These are phyloP conservation scores for Rhododendron mucronatum DNA, from an alignment of 148 eudicot genomes.

Conservation along the genomic window DNA sequence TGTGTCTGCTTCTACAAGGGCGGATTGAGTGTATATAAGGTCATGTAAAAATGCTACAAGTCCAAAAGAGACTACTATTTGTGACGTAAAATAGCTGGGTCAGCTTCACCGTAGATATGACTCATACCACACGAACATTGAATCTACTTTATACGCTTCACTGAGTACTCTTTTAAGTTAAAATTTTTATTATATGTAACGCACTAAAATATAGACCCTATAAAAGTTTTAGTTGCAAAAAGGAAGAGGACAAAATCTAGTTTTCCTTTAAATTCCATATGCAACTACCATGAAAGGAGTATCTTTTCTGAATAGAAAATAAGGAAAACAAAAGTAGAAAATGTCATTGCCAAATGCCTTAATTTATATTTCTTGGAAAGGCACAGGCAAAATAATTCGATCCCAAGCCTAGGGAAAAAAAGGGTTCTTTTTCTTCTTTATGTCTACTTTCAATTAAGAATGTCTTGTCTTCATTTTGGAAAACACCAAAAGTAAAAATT, in stretches of 20 bases:
- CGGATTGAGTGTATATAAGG: too few species aligned
- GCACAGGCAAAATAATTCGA: background rate
- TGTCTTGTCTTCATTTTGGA: background rate
- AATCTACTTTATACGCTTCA: background rate
- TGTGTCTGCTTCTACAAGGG: too few species aligned
- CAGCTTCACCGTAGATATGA: background rate
- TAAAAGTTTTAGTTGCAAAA: background rate
- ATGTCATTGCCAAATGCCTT: background rate
- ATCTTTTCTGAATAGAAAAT: background rate
- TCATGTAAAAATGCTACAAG: background rate
- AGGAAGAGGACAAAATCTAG: background rate
- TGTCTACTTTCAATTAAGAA: background rate
- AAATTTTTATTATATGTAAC: background rate
- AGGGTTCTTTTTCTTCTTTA: background rate
- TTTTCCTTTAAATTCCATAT: background rate
- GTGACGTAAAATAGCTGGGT: background rate
- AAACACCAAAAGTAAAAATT: background rate
- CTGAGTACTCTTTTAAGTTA: background rate
- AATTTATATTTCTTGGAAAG: background rate
- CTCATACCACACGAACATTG: background rate
- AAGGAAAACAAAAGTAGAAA: background rate
- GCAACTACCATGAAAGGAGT: background rate
- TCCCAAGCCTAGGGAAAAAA: background rate
- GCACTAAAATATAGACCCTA: background rate
- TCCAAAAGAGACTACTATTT: background rate